Conservation (phyloP, 805 yeast genomes). For the Pichia kluyveri region DNA sequence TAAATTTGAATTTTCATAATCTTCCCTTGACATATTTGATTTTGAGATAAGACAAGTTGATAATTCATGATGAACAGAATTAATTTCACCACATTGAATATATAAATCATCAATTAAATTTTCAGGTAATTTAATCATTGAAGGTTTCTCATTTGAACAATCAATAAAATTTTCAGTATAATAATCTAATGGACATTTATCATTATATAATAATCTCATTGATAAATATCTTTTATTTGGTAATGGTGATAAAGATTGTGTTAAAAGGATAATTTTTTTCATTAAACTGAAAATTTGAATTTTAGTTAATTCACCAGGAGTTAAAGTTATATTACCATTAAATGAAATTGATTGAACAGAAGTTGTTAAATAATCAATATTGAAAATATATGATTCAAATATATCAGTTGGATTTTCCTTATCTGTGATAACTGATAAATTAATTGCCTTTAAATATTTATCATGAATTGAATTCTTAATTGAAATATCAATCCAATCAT, state of each 20-base stretch:
- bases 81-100: conserved; percentile 18
- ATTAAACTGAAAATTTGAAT: conserved; percentile 39
- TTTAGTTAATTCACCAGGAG: conserved; percentile 28
- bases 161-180: conserved; percentile 38
- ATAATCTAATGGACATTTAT: conserved; percentile 35
- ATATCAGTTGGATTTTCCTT: conserved; percentile 33
- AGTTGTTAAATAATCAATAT: conserved; percentile 31
- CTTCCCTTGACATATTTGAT: conserved; percentile 24
- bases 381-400: conserved; percentile 43
- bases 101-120: conserved; percentile 12
- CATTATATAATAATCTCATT: conserved; percentile 42
- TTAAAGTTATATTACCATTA: conserved; percentile 7
- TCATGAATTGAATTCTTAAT: conserved; percentile 35
- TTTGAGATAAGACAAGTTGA: conserved; percentile 20
- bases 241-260: conserved; percentile 44
- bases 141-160: conserved; percentile 27
- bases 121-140: conserved; percentile 29
- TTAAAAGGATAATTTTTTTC: conserved; percentile 41
- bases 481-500: conserved; percentile 48
- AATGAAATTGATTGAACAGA: conserved; percentile 10
- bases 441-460: conserved; percentile 35
- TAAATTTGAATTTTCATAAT: conserved; percentile 16
- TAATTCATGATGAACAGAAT: conserved; percentile 16
- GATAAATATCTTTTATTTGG: conserved; percentile 39
- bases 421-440: conserved; percentile 37